Conservation (phyloP, 2,329 filamentous ascomycete species). For the Fusarium duplospermum region DNA sequence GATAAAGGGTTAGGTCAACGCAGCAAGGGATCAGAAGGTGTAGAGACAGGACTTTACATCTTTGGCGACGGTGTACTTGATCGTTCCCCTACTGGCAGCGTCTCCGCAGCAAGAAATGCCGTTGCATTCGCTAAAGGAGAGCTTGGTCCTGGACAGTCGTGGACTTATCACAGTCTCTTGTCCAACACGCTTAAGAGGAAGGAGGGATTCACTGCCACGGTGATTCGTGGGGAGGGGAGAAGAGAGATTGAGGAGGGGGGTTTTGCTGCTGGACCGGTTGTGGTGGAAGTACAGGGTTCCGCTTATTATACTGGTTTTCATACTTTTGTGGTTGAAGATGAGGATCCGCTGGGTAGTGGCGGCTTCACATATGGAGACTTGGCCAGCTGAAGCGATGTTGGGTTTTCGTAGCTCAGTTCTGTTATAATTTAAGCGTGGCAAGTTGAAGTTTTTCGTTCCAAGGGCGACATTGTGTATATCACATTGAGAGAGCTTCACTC, state of each 20-base stretch:
- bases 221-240: background rate
- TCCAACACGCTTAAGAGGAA: background rate
- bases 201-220: background rate
- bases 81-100: background rate
- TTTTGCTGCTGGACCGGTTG: background rate
- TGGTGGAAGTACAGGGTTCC: background rate
- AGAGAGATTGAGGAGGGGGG: background rate
- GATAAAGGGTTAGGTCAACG: background rate
- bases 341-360: background rate
- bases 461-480: no score
- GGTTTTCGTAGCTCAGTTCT: background rate
- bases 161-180: background rate
- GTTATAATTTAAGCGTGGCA: background rate
- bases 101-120: background rate
- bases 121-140: background rate
- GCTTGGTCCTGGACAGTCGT: background rate
- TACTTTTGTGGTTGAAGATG: background rate
- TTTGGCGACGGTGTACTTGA: background rate
- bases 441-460: background rate
- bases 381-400: background rate
- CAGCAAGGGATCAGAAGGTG: background rate
- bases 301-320: background rate
- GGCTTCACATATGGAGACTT: background rate
- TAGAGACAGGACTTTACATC: background rate
- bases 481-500: no score